Evolutionary conservation across 345 rosid genomes (phyloP).

Genomic region (Hypericum perforatum): DNA sequence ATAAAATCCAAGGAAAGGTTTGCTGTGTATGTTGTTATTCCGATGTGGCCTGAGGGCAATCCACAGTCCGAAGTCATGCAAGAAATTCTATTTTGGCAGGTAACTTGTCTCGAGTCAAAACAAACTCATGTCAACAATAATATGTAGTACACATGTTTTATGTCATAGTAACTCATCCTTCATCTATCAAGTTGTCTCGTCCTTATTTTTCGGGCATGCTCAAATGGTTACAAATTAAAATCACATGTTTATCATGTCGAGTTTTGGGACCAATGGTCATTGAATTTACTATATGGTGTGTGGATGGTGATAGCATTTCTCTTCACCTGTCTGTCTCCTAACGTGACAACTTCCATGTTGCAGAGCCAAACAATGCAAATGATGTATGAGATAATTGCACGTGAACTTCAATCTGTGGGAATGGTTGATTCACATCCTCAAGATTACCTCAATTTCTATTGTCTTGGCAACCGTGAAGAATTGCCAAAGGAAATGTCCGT

Average conservation of each 20-base stretch:
- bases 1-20: constrained; percentile 85
- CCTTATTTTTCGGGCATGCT: no score
- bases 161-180: no score
- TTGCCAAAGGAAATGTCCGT: constrained; percentile 16
- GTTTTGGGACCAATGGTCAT: no score
- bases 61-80: constrained; percentile 67
- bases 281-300: no score
- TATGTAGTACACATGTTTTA: no score
- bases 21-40: constrained; percentile 74
- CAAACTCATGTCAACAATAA: background rate
- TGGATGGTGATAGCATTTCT: background rate
- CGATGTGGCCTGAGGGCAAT: constrained; percentile 99
- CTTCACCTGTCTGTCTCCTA: background rate
- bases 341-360: constrained; percentile 13
- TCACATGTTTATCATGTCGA: no score
- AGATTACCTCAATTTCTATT: constrained; percentile 92
- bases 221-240: no score
- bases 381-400: constrained; percentile 67
- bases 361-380: constrained; percentile 90
- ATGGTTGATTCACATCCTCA: constrained; percentile 47
- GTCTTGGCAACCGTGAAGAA: constrained; percentile 70
- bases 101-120: constrained; percentile 12
- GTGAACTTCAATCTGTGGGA: constrained; percentile 40
- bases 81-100: constrained; percentile 99
- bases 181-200: no score